Percentiles rank a stretch among this genome's conserved stretches.
These are phyloP conservation scores for Penicillium sumatraense DNA, from an alignment of 2,329 filamentous ascomycete genomes.

Conservation along the genomic window DNA sequence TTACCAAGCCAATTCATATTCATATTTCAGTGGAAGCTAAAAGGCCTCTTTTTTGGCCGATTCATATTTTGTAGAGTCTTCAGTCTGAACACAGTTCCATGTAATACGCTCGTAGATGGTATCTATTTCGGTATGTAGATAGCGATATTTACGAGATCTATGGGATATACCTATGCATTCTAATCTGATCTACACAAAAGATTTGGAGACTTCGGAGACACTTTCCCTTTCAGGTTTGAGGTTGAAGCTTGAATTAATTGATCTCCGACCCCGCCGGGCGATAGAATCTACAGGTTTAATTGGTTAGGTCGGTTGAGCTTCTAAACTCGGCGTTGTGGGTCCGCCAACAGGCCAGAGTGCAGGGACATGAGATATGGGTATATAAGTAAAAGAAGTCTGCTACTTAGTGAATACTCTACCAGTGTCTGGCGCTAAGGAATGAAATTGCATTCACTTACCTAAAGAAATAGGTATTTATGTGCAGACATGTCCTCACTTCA, in stretches of 20 bases:
- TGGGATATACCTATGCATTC: too few relatives aligned
- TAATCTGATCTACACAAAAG: too few relatives aligned
- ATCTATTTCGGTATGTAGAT: too few relatives aligned
- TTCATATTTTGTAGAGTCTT: not conserved
- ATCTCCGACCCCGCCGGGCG: not conserved
- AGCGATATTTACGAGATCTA: too few relatives aligned
- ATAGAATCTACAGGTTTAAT: not conserved
- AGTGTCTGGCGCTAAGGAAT: too few relatives aligned
- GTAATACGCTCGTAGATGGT: too few relatives aligned
- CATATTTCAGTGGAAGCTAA: not conserved
- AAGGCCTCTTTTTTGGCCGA: too few relatives aligned
- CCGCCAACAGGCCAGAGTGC: not conserved
- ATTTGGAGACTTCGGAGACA: not conserved
- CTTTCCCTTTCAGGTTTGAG: not conserved
- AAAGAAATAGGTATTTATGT: too few relatives aligned
- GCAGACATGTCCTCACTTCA: not conserved
- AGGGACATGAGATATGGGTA: too few relatives aligned
- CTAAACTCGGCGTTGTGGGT: constrained; percentile 1
- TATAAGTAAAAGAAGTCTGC: not conserved
- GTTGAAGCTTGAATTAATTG: not conserved
- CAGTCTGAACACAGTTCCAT: not conserved
- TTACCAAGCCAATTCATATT: not conserved
- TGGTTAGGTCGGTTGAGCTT: constrained; percentile 9
- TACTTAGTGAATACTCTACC: too few relatives aligned
- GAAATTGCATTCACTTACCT: too few relatives aligned